Percentiles rank a stretch among this genome's conserved stretches.
phyloP scores from a whole-genome alignment of 2,329 filamentous ascomycete genomes.

The Aspergillus fructus region DNA sequence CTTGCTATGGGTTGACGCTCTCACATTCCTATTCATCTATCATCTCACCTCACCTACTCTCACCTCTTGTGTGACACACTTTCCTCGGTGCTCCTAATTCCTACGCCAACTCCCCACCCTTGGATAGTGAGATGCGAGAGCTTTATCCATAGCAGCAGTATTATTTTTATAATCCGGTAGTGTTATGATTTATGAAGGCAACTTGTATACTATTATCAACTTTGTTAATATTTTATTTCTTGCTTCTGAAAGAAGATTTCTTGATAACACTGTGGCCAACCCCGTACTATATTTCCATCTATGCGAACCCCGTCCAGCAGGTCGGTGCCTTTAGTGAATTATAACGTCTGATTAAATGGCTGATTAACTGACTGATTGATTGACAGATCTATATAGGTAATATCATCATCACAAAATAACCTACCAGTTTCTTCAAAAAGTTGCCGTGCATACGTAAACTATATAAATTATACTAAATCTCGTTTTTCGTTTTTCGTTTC shows the following conservation, averaged over 20 bases:
- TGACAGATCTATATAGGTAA: no score
- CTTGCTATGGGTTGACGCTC: constrained; percentile 8
- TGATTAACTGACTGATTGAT: no score
- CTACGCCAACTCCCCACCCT: background rate
- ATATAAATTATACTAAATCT: background rate
- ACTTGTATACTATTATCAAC: constrained; percentile 15
- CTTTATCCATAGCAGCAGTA: constrained; percentile 17
- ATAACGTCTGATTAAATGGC: no score
- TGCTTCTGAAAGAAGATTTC: background rate
- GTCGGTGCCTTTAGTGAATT: no score
- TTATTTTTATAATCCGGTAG: constrained; percentile 23
- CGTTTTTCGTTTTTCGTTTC: background rate
- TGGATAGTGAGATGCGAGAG: constrained; percentile 6
- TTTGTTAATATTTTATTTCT: constrained; percentile 1
- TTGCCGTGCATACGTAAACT: background rate
- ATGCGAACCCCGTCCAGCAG: no score
- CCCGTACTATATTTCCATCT: no score
- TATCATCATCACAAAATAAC: no score
- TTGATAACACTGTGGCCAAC: no score
- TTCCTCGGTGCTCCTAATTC: background rate
- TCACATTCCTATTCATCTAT: background rate
- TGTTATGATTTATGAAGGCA: constrained; percentile 23
- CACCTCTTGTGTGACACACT: no score
- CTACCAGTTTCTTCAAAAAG: no score
- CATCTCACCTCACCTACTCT: constrained; percentile 1